phyloP scores from a whole-genome alignment of 2,329 filamentous ascomycete genomes.

The Thielaviopsis musarum region DNA sequence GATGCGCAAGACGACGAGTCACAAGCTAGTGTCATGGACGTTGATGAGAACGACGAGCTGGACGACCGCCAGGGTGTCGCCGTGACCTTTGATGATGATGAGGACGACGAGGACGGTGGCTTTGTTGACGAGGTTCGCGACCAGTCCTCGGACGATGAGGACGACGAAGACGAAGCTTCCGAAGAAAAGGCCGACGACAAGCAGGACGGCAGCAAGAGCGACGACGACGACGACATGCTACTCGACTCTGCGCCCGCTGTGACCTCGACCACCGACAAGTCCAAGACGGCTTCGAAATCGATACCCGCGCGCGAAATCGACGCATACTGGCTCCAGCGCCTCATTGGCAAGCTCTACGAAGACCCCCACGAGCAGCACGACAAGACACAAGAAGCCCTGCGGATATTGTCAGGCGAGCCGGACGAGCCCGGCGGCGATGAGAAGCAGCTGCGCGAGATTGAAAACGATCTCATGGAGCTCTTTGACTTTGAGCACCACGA shows the following conservation, averaged over 20 bases:
- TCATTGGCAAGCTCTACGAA: constrained; percentile 74
- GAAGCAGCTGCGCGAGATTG: constrained; percentile 76
- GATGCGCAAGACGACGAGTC: constrained; percentile 77
- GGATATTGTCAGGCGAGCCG: constrained; percentile 61
- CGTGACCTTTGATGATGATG: constrained; percentile 86
- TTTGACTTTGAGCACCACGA: constrained; percentile 97
- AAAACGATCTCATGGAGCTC: constrained; percentile 95
- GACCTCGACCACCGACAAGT: constrained; percentile 18
- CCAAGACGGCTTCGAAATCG: constrained; percentile 39
- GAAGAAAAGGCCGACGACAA: constrained; percentile 30
- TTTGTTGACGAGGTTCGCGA: constrained; percentile 78
- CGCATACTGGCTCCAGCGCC: constrained; percentile 89
- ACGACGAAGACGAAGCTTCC: constrained; percentile 41
- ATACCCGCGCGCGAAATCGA: constrained; percentile 83
- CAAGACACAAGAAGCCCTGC: constrained; percentile 72
- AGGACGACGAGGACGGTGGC: constrained; percentile 65
- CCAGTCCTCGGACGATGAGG: constrained; percentile 69
- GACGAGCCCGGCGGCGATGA: constrained; percentile 60
- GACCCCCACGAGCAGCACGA: constrained; percentile 89
- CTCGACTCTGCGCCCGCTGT: constrained; percentile 49
- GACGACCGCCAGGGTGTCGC: constrained; percentile 94
- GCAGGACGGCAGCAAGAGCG: constrained; percentile 24
- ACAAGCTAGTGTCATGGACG: constrained; percentile 11
- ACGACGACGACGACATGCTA: constrained; percentile 68
- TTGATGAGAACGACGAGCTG: constrained; percentile 57